Conservation (phyloP, 2,329 filamentous ascomycete genomes). For the Neurospora crassa region DNA sequence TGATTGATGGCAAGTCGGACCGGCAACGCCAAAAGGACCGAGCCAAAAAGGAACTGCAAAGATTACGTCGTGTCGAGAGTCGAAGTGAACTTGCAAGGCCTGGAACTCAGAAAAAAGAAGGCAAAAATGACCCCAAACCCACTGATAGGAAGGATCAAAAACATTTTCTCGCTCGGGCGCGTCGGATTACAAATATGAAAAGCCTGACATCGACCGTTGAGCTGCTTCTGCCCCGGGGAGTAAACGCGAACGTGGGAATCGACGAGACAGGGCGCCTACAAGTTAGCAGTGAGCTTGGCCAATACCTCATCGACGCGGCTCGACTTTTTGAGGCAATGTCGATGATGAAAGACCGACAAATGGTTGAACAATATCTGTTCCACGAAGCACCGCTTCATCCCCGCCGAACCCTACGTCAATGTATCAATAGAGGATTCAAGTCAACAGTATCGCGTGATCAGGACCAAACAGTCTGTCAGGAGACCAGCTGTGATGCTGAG, state of each 20-base stretch:
- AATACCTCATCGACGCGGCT: conserved; percentile 24
- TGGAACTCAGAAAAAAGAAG: rapidly evolving
- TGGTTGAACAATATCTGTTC: conserved; percentile 25
- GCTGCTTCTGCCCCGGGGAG: neutral
- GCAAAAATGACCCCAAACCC: neutral
- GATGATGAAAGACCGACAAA: conserved; percentile 24
- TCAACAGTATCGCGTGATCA: conserved; percentile 27
- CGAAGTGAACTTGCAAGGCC: neutral
- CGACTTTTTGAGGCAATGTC: conserved; percentile 25
- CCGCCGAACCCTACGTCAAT: conserved; percentile 35
- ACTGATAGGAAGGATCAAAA: neutral
- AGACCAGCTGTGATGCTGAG: conserved; percentile 14
- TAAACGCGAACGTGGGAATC: neutral
- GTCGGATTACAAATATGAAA: neutral
- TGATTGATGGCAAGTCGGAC: conserved; percentile 19
- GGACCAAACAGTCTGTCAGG: conserved; percentile 32
- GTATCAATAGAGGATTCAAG: conserved; percentile 22
- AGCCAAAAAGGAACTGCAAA: neutral
- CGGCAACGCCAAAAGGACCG: neutral
- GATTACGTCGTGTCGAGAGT: rapidly evolving
- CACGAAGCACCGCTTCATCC: conserved; percentile 28
- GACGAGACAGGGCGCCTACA: neutral
- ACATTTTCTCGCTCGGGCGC: neutral
- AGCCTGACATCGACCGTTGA: neutral
- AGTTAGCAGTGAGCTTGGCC: conserved; percentile 13